Percentiles rank a stretch among this genome's conserved stretches.
phyloP scores from a whole-genome alignment of 2,329 filamentous ascomycete genomes.

The Scedosporium minutisporum region DNA sequence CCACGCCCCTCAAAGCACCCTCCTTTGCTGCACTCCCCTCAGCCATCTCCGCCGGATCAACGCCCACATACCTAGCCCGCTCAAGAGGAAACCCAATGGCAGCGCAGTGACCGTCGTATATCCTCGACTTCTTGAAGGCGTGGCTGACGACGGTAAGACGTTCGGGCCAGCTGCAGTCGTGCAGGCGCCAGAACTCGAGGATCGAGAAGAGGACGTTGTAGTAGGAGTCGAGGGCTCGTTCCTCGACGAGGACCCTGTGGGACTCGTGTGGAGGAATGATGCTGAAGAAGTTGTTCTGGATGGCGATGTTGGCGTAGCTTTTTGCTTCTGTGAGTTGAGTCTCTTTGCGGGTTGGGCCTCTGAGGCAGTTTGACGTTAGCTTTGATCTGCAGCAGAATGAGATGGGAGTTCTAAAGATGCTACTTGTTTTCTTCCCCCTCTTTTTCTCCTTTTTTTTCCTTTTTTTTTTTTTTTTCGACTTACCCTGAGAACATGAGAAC shows the following conservation, averaged over 20 bases:
- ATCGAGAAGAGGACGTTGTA: slow-evolving; percentile 76
- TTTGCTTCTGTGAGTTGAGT: slow-evolving; percentile 49
- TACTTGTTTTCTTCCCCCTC: neutral
- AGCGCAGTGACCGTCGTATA: slow-evolving; percentile 53
- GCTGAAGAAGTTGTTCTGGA: slow-evolving; percentile 35
- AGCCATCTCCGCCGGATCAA: slow-evolving; percentile 49
- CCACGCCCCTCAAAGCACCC: slow-evolving; percentile 31
- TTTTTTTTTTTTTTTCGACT: slow-evolving; percentile 8
- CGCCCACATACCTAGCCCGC: slow-evolving; percentile 45
- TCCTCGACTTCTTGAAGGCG: slow-evolving; percentile 55
- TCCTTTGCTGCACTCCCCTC: slow-evolving; percentile 21
- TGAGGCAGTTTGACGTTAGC: neutral
- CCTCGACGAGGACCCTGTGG: slow-evolving; percentile 49
- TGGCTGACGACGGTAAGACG: slow-evolving; percentile 58
- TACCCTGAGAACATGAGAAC: slow-evolving; percentile 68
- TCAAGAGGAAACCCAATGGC: slow-evolving; percentile 46
- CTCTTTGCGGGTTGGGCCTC: slow-evolving; percentile 52
- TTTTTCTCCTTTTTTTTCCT: neutral
- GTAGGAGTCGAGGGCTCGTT: slow-evolving; percentile 72
- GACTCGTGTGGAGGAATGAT: slow-evolving; percentile 17
- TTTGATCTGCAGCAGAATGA: neutral
- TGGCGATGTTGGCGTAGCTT: slow-evolving; percentile 50
- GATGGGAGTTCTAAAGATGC: neutral
- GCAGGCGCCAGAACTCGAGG: slow-evolving; percentile 42
- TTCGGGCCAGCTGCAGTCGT: slow-evolving; percentile 39